Evolutionary conservation across 164 flowering plant species (phyloP), one percentile per base, ranked within the genome.

Genomic region (Cinnamomum chago): DNA sequence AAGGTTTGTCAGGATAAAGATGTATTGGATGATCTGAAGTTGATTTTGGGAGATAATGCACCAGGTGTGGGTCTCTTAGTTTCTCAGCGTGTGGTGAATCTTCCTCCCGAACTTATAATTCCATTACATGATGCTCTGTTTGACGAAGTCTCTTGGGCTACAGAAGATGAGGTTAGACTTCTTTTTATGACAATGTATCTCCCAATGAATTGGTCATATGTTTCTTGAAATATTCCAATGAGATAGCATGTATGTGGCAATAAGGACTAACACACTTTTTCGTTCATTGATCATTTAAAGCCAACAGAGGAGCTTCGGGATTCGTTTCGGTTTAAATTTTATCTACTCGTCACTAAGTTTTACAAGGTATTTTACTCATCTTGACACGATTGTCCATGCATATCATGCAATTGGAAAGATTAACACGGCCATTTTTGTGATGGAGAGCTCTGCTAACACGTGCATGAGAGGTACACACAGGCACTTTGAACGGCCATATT

Each of bases 111-210:
- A 78, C 90, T 93, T 76, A 73, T 96, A 72, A 93, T 97, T 64
- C 99, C 86, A 7, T 89, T 94, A 40, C 90, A 90, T 82, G 89
- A 89, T 86, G 89, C 83, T 2, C 88, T 96, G n/a, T 96, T 96
- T 82, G 95, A 96, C 84, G 97, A 94, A 84, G 76, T 94, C 64
- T 88, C 88, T 62, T 92, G 93, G 97, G 99, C 98, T 23, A 90
- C 87, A 14, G 90, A 96, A 86, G 95, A 91, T 82, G 97, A 94
- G 95, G 97, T 95, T 77, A 75, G 89, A 76, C 78, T 71, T 28
- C 14, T 33, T 35, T 17, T n/a, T 66, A 17, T 23, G 67, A 6
- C 12, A 64, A 64, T 20, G 67, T 64, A 10, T 10, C 6, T 27
- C 28, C 33, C 28, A 3, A 20, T 67, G 40, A 25, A 6, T 67